Conservation (phyloP, 768 basidiomycete genomes). For the Suillus fuscotomentosus region DNA sequence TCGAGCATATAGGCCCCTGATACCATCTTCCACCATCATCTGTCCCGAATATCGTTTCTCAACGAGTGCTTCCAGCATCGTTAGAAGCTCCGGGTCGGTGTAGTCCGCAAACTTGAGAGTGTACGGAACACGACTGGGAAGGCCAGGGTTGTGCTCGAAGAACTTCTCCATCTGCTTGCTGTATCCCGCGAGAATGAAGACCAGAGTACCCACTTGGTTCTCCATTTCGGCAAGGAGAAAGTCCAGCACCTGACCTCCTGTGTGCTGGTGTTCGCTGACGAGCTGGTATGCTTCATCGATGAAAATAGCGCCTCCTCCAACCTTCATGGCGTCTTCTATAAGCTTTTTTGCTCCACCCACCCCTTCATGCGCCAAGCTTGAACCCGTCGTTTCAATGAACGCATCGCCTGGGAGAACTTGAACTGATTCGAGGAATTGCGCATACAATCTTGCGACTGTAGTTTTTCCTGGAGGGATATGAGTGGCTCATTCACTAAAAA, state of each 20-base stretch:
- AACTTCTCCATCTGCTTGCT: conserved; percentile 73
- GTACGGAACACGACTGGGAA: conserved; percentile 67
- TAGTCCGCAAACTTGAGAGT: conserved; percentile 61
- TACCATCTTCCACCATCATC: conserved; percentile 57
- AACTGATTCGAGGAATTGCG: conserved; percentile 57
- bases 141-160: conserved; percentile 73
- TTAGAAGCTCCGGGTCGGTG: conserved; percentile 50
- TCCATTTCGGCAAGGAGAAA: conserved; percentile 76
- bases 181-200: conserved; percentile 74
- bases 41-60: conserved; percentile 42
- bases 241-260: conserved; percentile 61
- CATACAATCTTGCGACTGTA: conserved; percentile 63
- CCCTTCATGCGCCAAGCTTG: conserved; percentile 56
- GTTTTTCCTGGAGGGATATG: conserved; percentile 52
- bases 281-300: conserved; percentile 76
- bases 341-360: conserved; percentile 50
- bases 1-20: conserved; percentile 51
- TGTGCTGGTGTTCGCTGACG: conserved; percentile 42
- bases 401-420: conserved; percentile 48
- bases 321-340: conserved; percentile 43
- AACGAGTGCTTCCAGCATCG: conserved; percentile 52
- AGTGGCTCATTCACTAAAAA: not conserved
- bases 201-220: conserved; percentile 59
- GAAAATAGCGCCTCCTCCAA: conserved; percentile 66
- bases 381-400: conserved; percentile 65